Base-by-base conservation (phyloP, 2,329 filamentous ascomycete species). In the Lasiodiplodia sp. region DNA sequence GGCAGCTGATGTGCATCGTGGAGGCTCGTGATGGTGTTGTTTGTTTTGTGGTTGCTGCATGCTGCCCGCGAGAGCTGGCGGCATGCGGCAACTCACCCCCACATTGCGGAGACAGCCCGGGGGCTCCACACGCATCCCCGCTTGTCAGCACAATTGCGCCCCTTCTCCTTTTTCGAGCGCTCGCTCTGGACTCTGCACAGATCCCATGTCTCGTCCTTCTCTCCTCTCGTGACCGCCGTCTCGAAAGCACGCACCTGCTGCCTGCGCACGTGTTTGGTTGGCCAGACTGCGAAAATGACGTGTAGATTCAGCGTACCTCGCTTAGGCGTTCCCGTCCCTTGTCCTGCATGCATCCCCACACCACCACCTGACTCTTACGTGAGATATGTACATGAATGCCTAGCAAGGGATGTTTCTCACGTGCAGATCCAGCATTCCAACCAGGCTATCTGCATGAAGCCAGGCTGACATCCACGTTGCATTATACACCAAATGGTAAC, bases 21-120 rank as follows among this genome's bases (percentile, higher is more conserved):
- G 25, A 10, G 25, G 44, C 60, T 52, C 60, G 60, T 64, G 60
- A 64, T 64, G 60, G 60, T 64, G 60, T 52, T 49, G 58, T 31
- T 34, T 47, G 44, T 47, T 40, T 38, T 11, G 25, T 18, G 57
- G 21, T 8, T 25, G 38, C 14, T 60, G 56, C 37, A 56, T 44
- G 37, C 53, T 58, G 56, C 51, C 11, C 56, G 56, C 11, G 44
- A 21, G 18, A n/a, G 44, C 10, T n/a, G 21, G 14, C 34, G 34
- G 56, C 56, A 58, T 21, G 56, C 56, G 34, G 21, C 56, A 58
- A 21, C 34, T 37, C 49, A 7, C 51, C 21, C 51, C 21, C 51
- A 53, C 51, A 53, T 28, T 47, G 44, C 44, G 44, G 44, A 47
- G 44, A 11, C 40, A 18, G 7, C 40, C 40, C 16, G 40, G 16